Evolutionary conservation across 305 asterid species (phyloP).

Genomic region (Andrographis paniculata): DNA sequence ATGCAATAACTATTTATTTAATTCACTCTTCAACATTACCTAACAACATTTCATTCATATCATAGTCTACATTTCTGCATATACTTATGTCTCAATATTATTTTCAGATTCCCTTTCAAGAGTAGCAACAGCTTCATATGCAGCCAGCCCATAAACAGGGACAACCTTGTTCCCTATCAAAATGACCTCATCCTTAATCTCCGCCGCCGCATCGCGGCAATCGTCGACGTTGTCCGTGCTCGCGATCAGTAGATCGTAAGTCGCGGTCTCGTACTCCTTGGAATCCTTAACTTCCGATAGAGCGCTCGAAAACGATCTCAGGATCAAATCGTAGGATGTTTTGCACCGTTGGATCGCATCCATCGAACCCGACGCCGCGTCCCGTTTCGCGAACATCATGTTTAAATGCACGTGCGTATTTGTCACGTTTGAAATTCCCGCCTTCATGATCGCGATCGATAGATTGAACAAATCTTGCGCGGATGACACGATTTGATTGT

Average conservation of each 20-base stretch:
- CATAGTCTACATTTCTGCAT: no score
- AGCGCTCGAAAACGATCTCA: conserved; percentile 4
- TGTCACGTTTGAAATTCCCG: conserved; percentile 18
- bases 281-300: conserved; percentile 5
- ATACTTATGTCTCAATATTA: no score
- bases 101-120: not conserved
- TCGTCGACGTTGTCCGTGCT: conserved; percentile 7
- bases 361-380: not conserved
- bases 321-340: not conserved
- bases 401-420: not conserved
- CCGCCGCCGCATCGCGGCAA: not conserved
- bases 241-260: conserved; percentile 23
- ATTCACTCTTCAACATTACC: no score
- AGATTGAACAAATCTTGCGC: conserved; percentile 1
- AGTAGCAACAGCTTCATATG: conserved; percentile 1
- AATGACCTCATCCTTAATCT: conserved; percentile 3
- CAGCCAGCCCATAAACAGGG: conserved; percentile 14
- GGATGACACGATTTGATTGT: not conserved
- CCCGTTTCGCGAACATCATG: no score
- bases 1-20: no score
- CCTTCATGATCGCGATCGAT: conserved; percentile 6
- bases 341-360: conserved; percentile 12
- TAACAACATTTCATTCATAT: no score
- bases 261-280: conserved; percentile 17
- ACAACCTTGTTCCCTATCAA: conserved; percentile 10